These are phyloP conservation scores for Leccinum subatratum DNA, from an alignment of 1,284 basidiomycete species.

Conservation along the genomic window DNA sequence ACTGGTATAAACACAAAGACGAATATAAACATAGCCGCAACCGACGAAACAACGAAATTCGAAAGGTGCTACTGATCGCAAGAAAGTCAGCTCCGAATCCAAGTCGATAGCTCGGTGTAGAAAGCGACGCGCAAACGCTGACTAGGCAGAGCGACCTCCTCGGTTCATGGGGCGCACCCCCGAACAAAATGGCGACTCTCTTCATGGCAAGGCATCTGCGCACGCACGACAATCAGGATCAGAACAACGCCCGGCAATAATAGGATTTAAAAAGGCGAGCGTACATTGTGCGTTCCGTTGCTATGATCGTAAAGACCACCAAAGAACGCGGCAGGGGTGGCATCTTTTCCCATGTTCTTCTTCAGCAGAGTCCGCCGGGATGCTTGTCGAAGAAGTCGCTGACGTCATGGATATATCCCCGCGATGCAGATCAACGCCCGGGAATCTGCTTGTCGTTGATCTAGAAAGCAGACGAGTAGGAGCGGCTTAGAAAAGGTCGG, in stretches of 20 bases:
- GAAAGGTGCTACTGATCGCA: slow-evolving; percentile 1
- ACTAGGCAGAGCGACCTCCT: slow-evolving; percentile 54
- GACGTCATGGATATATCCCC: slow-evolving; percentile 84
- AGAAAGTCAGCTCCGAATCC: background rate
- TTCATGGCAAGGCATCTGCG: slow-evolving; percentile 75
- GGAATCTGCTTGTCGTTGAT: slow-evolving; percentile 70
- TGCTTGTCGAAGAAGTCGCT: slow-evolving; percentile 78
- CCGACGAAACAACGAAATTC: background rate
- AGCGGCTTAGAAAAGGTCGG: background rate
- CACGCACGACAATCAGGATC: slow-evolving; percentile 15
- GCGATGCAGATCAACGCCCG: slow-evolving; percentile 75
- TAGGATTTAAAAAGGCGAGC: slow-evolving; percentile 22
- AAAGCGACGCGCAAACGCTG: slow-evolving; percentile 60
- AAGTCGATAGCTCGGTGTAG: slow-evolving; percentile 29
- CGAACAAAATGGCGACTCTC: slow-evolving; percentile 78
- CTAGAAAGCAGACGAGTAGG: slow-evolving; percentile 30
- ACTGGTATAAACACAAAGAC: background rate
- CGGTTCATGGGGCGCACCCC: slow-evolving; percentile 59
- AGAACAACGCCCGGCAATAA: background rate
- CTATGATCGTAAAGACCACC: slow-evolving; percentile 89
- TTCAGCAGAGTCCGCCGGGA: slow-evolving; percentile 68
- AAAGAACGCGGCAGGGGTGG: slow-evolving; percentile 78
- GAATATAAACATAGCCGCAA: background rate
- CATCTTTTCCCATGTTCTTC: slow-evolving; percentile 73
- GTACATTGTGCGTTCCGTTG: slow-evolving; percentile 80